Conservation (phyloP, 2,329 filamentous ascomycete genomes). For the Pseudogymnoascus sp. region DNA sequence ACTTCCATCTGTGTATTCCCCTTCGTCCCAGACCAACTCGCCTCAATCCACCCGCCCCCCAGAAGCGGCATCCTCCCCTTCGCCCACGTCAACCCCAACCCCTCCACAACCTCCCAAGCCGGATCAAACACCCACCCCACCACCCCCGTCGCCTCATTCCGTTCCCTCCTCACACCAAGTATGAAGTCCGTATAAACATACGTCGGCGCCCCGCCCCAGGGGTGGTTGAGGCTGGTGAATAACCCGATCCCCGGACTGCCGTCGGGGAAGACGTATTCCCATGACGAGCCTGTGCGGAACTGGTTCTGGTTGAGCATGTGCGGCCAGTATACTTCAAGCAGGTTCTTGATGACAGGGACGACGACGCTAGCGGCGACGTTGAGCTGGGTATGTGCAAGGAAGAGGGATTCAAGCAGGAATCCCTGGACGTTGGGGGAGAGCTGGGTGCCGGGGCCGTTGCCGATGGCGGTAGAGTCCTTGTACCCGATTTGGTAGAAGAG, state of each 20-base stretch:
- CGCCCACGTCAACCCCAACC: background rate
- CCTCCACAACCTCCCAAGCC: background rate
- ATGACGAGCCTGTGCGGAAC: constrained; percentile 34
- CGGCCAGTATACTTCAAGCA: constrained; percentile 35
- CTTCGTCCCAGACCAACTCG: background rate
- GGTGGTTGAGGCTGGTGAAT: constrained; percentile 37
- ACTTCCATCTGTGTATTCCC: background rate
- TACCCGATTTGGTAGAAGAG: constrained; percentile 32
- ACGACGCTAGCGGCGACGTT: constrained; percentile 14
- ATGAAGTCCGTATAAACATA: constrained; percentile 36
- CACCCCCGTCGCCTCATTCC: background rate
- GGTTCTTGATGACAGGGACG: constrained; percentile 12
- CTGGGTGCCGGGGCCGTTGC: constrained; percentile 15
- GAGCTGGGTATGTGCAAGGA: constrained; percentile 23
- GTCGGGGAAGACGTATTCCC: constrained; percentile 37
- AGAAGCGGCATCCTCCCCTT: background rate
- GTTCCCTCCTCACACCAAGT: constrained; percentile 23
- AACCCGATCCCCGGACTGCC: constrained; percentile 34
- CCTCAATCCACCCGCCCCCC: background rate
- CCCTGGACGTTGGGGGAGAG: constrained; percentile 41
- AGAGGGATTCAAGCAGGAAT: constrained; percentile 35
- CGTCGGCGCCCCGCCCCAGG: constrained; percentile 39
- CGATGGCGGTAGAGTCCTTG: constrained; percentile 25
- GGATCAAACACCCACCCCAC: background rate
- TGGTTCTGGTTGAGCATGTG: constrained; percentile 33